Conservation (phyloP, 805 yeast genomes). For the Teunomyces barrocoloradensis region DNA sequence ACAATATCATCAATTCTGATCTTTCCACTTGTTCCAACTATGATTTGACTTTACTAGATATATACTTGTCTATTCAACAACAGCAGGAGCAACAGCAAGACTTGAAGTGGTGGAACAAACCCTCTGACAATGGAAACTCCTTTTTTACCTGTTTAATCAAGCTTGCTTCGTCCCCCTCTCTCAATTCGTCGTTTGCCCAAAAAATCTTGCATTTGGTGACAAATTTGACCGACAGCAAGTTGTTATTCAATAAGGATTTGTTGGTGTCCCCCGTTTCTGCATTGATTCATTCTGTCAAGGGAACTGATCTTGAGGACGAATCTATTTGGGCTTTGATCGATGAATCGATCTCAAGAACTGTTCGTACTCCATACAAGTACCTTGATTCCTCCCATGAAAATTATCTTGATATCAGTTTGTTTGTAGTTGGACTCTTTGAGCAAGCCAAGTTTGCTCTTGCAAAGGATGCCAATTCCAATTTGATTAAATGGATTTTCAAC, state of each 20-base stretch:
- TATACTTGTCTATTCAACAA: conserved; percentile 51
- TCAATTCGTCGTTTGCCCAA: conserved; percentile 16
- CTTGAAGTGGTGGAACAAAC: conserved; percentile 78
- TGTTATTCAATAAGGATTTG: conserved; percentile 51
- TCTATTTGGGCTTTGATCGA: conserved; percentile 66
- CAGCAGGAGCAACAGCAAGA: conserved; percentile 45
- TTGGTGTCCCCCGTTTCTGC: conserved; percentile 55
- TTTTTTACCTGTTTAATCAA: conserved; percentile 66
- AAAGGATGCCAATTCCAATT: conserved; percentile 17
- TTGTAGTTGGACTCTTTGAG: conserved; percentile 48
- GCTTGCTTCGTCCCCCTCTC: conserved; percentile 25
- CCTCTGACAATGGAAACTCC: conserved; percentile 42
- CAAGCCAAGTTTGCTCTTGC: conserved; percentile 58
- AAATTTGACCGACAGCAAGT: conserved; percentile 48
- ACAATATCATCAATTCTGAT: conserved; percentile 13
- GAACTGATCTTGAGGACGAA: background rate
- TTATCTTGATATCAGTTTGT: conserved; percentile 31
- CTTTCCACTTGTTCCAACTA: conserved; percentile 35
- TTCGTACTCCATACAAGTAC: conserved; percentile 80
- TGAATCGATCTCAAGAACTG: conserved; percentile 69
- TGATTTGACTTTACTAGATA: conserved; percentile 58
- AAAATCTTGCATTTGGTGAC: conserved; percentile 52
- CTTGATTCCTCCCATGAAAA: conserved; percentile 50
- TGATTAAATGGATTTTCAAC: conserved; percentile 49
- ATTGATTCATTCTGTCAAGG: conserved; percentile 28